Evolutionary conservation across 2,329 filamentous ascomycete species (phyloP), one percentile per base, ranked within the genome.

Genomic region (Pleochaeta shiraiana): DNA sequence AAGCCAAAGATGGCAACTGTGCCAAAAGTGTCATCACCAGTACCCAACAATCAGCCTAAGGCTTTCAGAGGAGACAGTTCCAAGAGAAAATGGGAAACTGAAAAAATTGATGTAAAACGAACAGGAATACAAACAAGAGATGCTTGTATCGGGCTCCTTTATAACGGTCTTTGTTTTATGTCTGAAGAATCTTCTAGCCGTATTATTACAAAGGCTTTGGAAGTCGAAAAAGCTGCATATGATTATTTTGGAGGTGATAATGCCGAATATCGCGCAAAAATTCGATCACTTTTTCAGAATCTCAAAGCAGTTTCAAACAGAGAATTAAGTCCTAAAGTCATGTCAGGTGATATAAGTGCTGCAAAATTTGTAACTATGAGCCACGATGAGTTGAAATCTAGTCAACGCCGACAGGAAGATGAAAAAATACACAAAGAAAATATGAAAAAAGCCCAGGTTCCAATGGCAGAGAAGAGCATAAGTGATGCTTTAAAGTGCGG

Each of bases 371-470:
- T 95, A 65, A 77, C 79, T 71, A 95, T 98, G 93, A 82, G 84
- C 9, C 85, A 88, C 70, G 88, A 95, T 64, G 92, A 97, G 74
- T 83, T 98, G 73, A 95, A 95, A 78, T 93, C 88, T 60, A 86
- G 85, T 62, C 85, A 93, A 74, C 87, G 88, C 75, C 83, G 85
- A 67, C 83, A 83, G 70, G 82, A 86, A 72, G 90, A 96, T 69
- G 78, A 82, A 69, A 83, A 84, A 74, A 80, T 95, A 63, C 81
- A 90, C 73, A 84, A 88, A 76, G 90, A 96, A 76, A 98, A 98
- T 76, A 91, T 97, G 88, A 90, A 90, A 78, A 90, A 92, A 75
- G 90, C 93, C 0, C 95, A 97, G 84, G 91, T 95, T 12, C 88
- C 92, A 65, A 87, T 91, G 79, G 87, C 84, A 21, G 87, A 95